Evolutionary conservation across 495 filamentous ascomycete species (phyloP), one percentile per base, ranked within the genome.

Genomic region (Neurospora hispaniola): DNA sequence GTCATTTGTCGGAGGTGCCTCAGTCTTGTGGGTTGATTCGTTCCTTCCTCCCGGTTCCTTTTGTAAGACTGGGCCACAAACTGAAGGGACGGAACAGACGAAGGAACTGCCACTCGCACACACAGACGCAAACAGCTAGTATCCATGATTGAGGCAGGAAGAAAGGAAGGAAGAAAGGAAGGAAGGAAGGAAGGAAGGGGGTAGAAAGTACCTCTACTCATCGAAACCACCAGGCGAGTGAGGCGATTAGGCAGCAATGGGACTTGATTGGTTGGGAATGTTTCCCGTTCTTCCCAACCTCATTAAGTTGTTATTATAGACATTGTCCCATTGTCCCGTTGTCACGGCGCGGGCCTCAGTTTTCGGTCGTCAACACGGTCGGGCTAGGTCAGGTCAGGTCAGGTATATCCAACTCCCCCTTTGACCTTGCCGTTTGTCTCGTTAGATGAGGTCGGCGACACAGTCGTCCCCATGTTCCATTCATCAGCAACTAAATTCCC

Each of bases 211-310:
- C 27, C 27, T 31, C 27, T 31, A 31, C 27, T 31, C 1, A 31
- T 27, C 11, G 48, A 59, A 27, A 31, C 14, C 27, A 31, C 14
- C 9, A 66, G 27, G 27, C 54, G 27, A 66, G 54, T 70, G 70
- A 72, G 62, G 74, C 72, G 72, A 75, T 75, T 75, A 72, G 74
- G 74, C 74, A 75, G 72, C 74, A 70, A 75, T 43, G 42, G 35
- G 27, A 35, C 18, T 69, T 69, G 72, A 43, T 71, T 75, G 74
- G 74, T 8, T 75, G 40, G 16, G 40, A 69, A 38, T 43, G 74
- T 18, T 46, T 69, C 23, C 20, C 48, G 20, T 27, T 27, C 48
- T 35, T 66, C 54, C 20, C 23, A 18, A 0, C 54, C 3, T 39
- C 39, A 39, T 39, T 39, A 31, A 31, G 27, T 31, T 31, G 2